Base-by-base conservation (phyloP, 371 early-diverging fungal species). In the Rhizomucor miehei region DNA sequence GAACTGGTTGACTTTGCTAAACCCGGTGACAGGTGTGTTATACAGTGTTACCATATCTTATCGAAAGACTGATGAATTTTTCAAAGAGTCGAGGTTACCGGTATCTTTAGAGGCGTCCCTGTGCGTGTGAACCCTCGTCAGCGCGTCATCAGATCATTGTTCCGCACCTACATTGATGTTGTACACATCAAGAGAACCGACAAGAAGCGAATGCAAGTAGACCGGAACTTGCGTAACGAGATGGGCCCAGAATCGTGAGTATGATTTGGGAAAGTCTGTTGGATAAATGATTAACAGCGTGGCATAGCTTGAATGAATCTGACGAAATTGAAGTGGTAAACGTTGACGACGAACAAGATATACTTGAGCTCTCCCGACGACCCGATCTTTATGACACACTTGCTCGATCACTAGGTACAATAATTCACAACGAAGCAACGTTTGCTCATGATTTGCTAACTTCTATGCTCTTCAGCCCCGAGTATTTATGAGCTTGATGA, bases 401-500 rank as follows among this genome's bases (percentile, higher is more conserved):
- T 37, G 71, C 96, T 1, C 75, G 84, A 3, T 96, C 94, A 23
- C 69, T 92, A 48, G 84, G 79, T 75, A 71, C 55, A 29, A 34
- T 46, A 21, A 29, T 29, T 29, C 3, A 8, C 29, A 8, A 29
- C n/a, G n/a, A n/a, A n/a, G n/a, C n/a, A n/a, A n/a, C n/a, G n/a
- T n/a, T n/a, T n/a, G n/a, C n/a, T n/a, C n/a, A n/a, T 29, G 29
- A 29, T 8, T 5, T 29, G 8, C 8, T 29, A 8, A 29, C 29
- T 29, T 5, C 29, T 29, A 29, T 29, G 29, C 29, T 6, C 43
- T 60, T 21, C 80, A 67, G 99, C 99, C 0, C 99, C 99, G 29
- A 95, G 95, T 55, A 96, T 99, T 65, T 99, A 81, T 63, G 98
- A 97, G 57, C 79, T 97, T 80, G 96, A 96, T 19, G 97, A 97